These are phyloP conservation scores for Colletotrichum liaoningense DNA, from an alignment of 2,329 filamentous ascomycete species.

Conservation along the genomic window DNA sequence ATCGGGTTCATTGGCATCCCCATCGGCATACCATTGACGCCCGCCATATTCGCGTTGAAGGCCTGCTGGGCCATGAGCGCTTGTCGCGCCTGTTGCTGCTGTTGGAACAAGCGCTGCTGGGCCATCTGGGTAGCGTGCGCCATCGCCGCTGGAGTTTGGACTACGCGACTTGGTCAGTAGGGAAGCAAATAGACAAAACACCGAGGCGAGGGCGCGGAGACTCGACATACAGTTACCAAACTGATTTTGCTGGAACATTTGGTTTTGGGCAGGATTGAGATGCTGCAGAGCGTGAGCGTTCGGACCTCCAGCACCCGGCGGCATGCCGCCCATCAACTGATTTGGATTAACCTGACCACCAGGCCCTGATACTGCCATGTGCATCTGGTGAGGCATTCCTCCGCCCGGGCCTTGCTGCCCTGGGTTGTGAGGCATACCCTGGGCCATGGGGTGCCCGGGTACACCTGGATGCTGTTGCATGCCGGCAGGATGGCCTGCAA, in stretches of 20 bases:
- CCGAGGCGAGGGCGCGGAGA: neutral
- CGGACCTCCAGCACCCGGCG: conserved; percentile 71
- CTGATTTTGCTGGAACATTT: conserved; percentile 68
- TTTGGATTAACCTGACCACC: conserved; percentile 79
- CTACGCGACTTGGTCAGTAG: conserved; percentile 37
- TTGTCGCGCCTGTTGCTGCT: conserved; percentile 63
- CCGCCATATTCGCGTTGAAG: conserved; percentile 62
- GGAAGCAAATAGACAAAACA: neutral
- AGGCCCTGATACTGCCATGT: conserved; percentile 79
- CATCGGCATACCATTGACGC: conserved; percentile 59
- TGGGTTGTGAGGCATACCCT: conserved; percentile 74
- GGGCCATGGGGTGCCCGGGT: conserved; percentile 72
- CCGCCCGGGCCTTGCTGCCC: conserved; percentile 76
- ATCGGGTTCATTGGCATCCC: conserved; percentile 61
- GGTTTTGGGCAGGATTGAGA: conserved; percentile 70
- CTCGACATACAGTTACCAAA: conserved; percentile 39
- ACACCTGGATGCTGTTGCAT: conserved; percentile 80
- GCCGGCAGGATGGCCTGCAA: conserved; percentile 74
- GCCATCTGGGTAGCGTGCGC: conserved; percentile 56
- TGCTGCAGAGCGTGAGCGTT: conserved; percentile 80
- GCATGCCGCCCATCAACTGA: conserved; percentile 82
- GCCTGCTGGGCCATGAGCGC: conserved; percentile 66
- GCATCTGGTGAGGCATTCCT: conserved; percentile 76
- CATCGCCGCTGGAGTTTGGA: conserved; percentile 51
- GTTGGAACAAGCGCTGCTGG: conserved; percentile 68